Percentiles rank a stretch among this genome's conserved stretches.
Evolutionary conservation across 306 rosid genomes (phyloP).

Genomic region (Benincasa hispida): DNA sequence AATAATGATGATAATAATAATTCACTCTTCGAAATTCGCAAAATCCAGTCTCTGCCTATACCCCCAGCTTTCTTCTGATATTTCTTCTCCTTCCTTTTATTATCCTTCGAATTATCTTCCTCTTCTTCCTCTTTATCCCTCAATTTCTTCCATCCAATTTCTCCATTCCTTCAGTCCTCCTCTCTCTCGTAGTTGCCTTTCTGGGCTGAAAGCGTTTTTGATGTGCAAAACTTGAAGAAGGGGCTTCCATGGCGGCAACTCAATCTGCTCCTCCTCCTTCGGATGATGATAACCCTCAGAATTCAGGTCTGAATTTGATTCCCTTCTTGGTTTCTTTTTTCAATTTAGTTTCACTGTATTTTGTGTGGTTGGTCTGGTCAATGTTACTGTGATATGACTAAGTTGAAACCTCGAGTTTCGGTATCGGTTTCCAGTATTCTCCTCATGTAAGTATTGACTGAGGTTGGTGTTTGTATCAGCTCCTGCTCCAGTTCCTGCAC

Average conservation of each 20-base stretch:
- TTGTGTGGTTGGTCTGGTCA: not conserved
- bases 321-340: not conserved
- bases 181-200: not conserved
- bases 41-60: not conserved
- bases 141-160: not conserved
- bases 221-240: not conserved
- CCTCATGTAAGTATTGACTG: not conserved
- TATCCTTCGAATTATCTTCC: not conserved
- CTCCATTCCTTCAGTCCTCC: not conserved
- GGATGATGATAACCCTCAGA: constrained; percentile 19
- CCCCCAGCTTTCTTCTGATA: not conserved
- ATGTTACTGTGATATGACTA: not conserved
- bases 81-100: not conserved
- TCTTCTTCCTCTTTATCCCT: not conserved
- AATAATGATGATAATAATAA: not conserved
- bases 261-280: constrained; percentile 21
- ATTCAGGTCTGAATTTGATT: constrained; percentile 27
- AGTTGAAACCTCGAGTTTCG: not conserved
- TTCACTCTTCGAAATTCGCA: not conserved
- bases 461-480: constrained; percentile 9
- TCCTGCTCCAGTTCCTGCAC: constrained; percentile 23
- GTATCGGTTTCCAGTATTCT: not conserved
- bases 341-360: not conserved
- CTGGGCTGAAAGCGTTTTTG: not conserved
- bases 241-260: not conserved